phyloP scores from a whole-genome alignment of 2,329 filamentous ascomycete species.

The Talaromyces sp. region DNA sequence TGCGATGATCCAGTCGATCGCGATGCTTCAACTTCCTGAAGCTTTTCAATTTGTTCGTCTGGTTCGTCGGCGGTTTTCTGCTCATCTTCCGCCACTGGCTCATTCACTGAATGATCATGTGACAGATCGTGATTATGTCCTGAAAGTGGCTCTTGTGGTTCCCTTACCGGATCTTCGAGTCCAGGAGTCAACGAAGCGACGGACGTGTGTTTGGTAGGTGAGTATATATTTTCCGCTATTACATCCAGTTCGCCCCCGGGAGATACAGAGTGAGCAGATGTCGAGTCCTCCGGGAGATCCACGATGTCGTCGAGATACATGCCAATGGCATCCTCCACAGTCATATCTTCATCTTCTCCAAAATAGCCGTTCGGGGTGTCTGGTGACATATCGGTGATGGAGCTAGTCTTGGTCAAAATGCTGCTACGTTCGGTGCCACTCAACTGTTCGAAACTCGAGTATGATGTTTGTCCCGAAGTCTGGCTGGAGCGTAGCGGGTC shows the following conservation, averaged over 20 bases:
- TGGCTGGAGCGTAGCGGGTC: conserved; percentile 50
- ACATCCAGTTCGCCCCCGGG: conserved; percentile 6
- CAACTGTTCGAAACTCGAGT: conserved; percentile 53
- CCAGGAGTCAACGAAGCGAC: neutral
- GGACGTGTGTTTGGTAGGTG: conserved; percentile 7
- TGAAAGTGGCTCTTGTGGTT: neutral
- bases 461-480: conserved; percentile 56
- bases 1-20: conserved; percentile 12
- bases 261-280: conserved; percentile 15
- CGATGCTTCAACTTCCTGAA: neutral
- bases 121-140: neutral
- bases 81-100: neutral
- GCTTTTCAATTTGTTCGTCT: neutral
- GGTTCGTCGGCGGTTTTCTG: neutral
- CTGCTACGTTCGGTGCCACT: conserved; percentile 78
- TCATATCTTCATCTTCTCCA: conserved; percentile 49
- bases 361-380: conserved; percentile 64
- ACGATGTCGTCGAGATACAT: conserved; percentile 57
- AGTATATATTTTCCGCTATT: conserved; percentile 10
- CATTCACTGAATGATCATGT: neutral
- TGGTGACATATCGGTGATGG: conserved; percentile 55
- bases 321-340: conserved; percentile 56
- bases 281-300: conserved; percentile 38
- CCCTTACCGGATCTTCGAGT: neutral
- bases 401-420: conserved; percentile 72